Evolutionary conservation across 2,329 filamentous ascomycete species (phyloP).

Genomic region (Colletotrichum paranaense): DNA sequence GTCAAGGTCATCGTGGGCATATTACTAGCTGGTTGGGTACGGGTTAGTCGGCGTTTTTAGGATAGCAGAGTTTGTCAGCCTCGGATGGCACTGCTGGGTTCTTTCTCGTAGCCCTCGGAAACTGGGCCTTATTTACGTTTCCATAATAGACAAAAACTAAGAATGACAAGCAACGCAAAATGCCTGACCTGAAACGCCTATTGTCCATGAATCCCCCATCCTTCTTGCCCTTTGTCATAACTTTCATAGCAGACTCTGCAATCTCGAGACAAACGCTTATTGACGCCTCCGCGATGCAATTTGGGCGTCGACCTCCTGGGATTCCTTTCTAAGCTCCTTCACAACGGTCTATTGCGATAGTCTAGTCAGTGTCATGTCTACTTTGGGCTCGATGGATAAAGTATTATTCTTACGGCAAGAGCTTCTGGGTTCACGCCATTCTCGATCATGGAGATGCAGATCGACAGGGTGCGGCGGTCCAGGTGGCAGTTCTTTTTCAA

Average conservation of each 20-base stretch:
- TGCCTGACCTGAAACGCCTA: constrained; percentile 25
- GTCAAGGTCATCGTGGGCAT: constrained; percentile 20
- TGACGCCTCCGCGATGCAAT: constrained; percentile 44
- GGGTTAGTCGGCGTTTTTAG: constrained; percentile 21
- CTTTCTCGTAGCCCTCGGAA: constrained; percentile 1
- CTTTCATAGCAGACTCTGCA: background rate
- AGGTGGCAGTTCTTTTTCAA: constrained; percentile 85
- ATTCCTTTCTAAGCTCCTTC: constrained; percentile 69
- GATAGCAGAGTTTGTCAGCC: background rate
- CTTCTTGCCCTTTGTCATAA: background rate
- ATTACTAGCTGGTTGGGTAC: background rate
- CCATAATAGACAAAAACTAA: constrained; percentile 22
- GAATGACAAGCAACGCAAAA: background rate
- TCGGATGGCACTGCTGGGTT: background rate
- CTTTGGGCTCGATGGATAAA: too few species aligned
- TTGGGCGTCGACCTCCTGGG: constrained; percentile 60
- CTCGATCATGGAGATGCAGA: constrained; percentile 97
- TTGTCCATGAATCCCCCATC: background rate
- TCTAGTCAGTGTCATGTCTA: background rate
- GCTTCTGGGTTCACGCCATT: constrained; percentile 97
- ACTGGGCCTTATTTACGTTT: constrained; percentile 23
- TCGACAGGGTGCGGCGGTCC: constrained; percentile 88
- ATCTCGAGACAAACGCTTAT: background rate
- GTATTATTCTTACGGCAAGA: constrained; percentile 75
- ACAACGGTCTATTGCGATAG: constrained; percentile 61